Evolutionary conservation across 2,329 filamentous ascomycete species (phyloP), one percentile per base, ranked within the genome.

Genomic region (Hypoxylon rubiginosum): DNA sequence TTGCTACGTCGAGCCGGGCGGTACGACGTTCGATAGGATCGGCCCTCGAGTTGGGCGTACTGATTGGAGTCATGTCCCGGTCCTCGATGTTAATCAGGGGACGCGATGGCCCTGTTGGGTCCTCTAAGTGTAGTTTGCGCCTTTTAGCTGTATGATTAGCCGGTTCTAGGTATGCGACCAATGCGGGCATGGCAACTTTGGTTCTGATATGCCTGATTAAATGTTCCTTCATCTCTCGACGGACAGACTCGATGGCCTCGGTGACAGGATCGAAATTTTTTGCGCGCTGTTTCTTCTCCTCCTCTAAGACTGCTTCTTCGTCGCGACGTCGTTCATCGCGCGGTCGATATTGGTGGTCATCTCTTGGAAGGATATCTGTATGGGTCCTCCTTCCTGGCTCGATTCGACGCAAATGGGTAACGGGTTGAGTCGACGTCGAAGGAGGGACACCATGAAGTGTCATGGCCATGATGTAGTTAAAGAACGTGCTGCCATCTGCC

Each of bases 381-480:
- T 74, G 63, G 28, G 73, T 76, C 65, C 77, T 66, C 61, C 70
- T 69, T 60, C 75, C 72, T 59, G 67, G 66, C 39, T 76, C 64
- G 66, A 57, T 58, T 70, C 67, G 55, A 65, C 76, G 58, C 57
- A 68, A 13, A 66, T 69, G 67, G 7, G 62, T 67, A 3, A 72
- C 71, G 8, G 69, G 53, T 17, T 72, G 57, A 74, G 82, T 63
- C 78, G 73, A 67, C 72, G 69, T 75, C 4, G 74, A 70, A 8
- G 71, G 67, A 1, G 71, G 66, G 3, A 78, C 78, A 15, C 77
- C 77, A 4, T 91, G 91, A 60, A 93, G 90, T 76, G 95, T 91
- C 93, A 99, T 97, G 48, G 89, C 88, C 92, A 99, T 95, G 65
- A 82, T 83, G 66, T 98, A 98, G 1, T 92, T 97, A 82, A 99